A percentile compares a stretch with the other conserved stretches of the same genome.
Evolutionary conservation across 768 basidiomycete genomes (phyloP).

Genomic region (Trametes punicea): DNA sequence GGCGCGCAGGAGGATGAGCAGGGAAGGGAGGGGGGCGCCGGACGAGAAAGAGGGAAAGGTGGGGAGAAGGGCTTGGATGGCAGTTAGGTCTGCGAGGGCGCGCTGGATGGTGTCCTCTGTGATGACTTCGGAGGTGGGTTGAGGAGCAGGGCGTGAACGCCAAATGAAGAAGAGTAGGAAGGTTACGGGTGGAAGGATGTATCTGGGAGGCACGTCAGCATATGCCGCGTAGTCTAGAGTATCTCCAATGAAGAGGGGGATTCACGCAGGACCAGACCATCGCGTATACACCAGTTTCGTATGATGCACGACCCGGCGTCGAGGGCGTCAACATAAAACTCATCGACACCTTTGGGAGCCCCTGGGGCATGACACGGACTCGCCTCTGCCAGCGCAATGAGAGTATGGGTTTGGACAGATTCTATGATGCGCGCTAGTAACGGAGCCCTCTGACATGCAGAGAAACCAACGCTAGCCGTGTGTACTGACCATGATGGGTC

Average conservation of each 20-base stretch:
- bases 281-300: no score
- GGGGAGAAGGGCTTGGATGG: conserved; percentile 60
- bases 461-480: no score
- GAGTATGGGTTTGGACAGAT: no score
- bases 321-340: no score
- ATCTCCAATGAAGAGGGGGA: no score
- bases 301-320: no score
- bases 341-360: no score
- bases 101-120: conserved; percentile 55
- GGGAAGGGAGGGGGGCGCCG: conserved; percentile 27
- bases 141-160: conserved; percentile 24
- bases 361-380: no score
- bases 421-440: no score
- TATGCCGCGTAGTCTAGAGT: not conserved
- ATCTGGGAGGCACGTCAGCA: conserved; percentile 36
- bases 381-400: no score
- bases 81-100: conserved; percentile 61
- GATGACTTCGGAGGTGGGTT: conserved; percentile 31
- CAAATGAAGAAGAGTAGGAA: conserved; percentile 38
- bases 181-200: conserved; percentile 53
- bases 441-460: no score
- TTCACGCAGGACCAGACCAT: no score
- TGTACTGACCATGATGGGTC: not conserved
- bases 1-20: conserved; percentile 48
- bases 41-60: conserved; percentile 31